Evolutionary conservation across 345 rosid genomes (phyloP), one percentile per base, ranked within the genome.

Genomic region (Syzygium aromaticum): DNA sequence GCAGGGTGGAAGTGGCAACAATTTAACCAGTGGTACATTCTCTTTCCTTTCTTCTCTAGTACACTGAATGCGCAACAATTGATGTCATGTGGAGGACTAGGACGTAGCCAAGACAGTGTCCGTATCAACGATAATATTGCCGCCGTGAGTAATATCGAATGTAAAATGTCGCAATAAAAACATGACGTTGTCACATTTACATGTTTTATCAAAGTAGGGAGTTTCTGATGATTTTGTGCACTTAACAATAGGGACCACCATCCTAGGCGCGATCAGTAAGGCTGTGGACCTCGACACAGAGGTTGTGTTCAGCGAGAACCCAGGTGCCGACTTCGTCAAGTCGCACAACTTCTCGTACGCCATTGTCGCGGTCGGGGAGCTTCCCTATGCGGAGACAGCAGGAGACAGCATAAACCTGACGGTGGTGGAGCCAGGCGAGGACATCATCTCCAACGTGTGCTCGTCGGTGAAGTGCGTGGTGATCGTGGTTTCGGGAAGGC

Each of bases 391-490:
- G 3, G 98, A 94, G 89, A 92, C 94, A 11, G 25, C 3, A 3
- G 98, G 99, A 16, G 98, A 96, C 93, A 94, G 91, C 88, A 7
- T 85, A 90, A 96, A 93, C 90, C 63, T 97, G 89, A 95, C 96
- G 11, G 93, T 96, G 21, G 28, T 94, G 0, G 93, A 89, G 23
- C 94, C 94, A 8, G 95, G 98, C 51, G 90, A 92, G 6, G 88
- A 87, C 85, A 89, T 86, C 4, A 86, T 95, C 2, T 52, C 38
- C 52, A 94, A 94, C 54, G 98, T 95, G 16, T 97, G 97, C 46
- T 94, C 89, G 82, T 59, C 89, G 1, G 93, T 95, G 78, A 95
- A 91, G 89, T 95, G 98, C 43, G 95, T 92, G 56, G 97, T 93
- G 54, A 87, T 95, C 28, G 63, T 95, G 33, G 88, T 96, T 3